Conservation (phyloP, 2,329 filamentous ascomycete genomes). For the Lachnellula hyalina region DNA sequence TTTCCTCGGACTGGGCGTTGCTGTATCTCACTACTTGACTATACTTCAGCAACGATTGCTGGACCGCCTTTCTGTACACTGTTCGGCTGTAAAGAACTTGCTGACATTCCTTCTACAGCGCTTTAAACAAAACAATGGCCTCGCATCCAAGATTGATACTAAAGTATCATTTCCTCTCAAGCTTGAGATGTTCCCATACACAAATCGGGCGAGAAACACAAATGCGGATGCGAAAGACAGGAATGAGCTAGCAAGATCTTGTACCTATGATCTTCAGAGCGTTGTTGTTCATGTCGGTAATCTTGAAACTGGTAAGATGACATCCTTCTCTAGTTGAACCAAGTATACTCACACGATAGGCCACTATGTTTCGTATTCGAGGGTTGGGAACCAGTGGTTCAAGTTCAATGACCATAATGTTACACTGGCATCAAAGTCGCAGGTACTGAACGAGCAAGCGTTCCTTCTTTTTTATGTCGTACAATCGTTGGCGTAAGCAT, state of each 20-base stretch:
- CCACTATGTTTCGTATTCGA: constrained; percentile 86
- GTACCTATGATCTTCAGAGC: constrained; percentile 80
- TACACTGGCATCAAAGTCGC: constrained; percentile 72
- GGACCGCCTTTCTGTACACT: not conserved
- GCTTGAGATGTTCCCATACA: constrained; percentile 88
- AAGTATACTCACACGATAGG: constrained; percentile 35
- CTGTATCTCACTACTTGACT: no score
- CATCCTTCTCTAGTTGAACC: not conserved
- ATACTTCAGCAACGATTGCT: no score
- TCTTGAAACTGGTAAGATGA: constrained; percentile 65
- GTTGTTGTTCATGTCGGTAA: constrained; percentile 92
- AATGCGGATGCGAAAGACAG: constrained; percentile 47
- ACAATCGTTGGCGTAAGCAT: constrained; percentile 38
- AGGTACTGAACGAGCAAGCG: constrained; percentile 80
- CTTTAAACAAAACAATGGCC: constrained; percentile 71
- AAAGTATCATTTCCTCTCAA: constrained; percentile 79
- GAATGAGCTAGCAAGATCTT: constrained; percentile 56
- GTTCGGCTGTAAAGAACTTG: not conserved
- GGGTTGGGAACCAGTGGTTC: constrained; percentile 87
- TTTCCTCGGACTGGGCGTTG: no score
- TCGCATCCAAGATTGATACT: constrained; percentile 82
- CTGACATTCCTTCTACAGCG: constrained; percentile 36
- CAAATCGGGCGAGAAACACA: constrained; percentile 55
- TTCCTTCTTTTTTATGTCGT: constrained; percentile 88
- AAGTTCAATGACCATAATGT: constrained; percentile 95